Evolutionary conservation across 805 yeast genomes (phyloP).

Genomic region (Kregervanrija pseudodelftensis): DNA sequence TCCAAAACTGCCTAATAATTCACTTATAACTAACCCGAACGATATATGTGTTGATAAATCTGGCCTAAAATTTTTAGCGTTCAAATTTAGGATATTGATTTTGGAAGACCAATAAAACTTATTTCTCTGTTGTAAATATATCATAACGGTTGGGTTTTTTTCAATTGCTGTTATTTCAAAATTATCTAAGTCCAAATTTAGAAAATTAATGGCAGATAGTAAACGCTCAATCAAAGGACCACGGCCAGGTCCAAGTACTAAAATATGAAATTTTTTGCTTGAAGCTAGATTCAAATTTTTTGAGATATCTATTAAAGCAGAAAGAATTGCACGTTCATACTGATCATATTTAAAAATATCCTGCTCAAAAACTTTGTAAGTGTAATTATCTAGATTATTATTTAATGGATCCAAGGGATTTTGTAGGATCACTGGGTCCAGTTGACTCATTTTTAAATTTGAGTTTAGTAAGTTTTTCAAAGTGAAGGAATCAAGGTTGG

Average conservation of each 20-base stretch:
- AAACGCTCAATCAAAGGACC: constrained; percentile 69
- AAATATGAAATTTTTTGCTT: constrained; percentile 23
- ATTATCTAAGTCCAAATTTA: constrained; percentile 20
- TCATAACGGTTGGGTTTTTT: constrained; percentile 57
- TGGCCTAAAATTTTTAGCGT: constrained; percentile 20
- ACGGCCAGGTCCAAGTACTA: constrained; percentile 82
- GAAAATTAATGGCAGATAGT: constrained; percentile 32
- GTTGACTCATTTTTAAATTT: constrained; percentile 5
- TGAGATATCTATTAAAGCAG: constrained; percentile 39
- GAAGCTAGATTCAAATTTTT: constrained; percentile 2
- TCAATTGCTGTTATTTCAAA: constrained; percentile 56
- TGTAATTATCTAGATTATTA: constrained; percentile 46
- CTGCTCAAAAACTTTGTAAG: constrained; percentile 64
- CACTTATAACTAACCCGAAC: constrained; percentile 65
- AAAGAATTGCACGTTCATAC: constrained; percentile 57
- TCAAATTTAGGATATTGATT: constrained; percentile 48
- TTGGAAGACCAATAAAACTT: constrained; percentile 41
- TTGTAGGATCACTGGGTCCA: constrained; percentile 20
- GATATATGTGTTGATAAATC: no score
- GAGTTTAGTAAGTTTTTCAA: constrained; percentile 15
- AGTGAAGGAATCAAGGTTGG: constrained; percentile 23
- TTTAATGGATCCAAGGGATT: constrained; percentile 69
- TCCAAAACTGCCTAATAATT: constrained; percentile 84
- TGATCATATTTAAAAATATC: constrained; percentile 63
- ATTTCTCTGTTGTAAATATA: constrained; percentile 43